These are phyloP conservation scores for Effrenium voratum DNA, from an alignment of 73 alveolate species.

Conservation along the genomic window DNA sequence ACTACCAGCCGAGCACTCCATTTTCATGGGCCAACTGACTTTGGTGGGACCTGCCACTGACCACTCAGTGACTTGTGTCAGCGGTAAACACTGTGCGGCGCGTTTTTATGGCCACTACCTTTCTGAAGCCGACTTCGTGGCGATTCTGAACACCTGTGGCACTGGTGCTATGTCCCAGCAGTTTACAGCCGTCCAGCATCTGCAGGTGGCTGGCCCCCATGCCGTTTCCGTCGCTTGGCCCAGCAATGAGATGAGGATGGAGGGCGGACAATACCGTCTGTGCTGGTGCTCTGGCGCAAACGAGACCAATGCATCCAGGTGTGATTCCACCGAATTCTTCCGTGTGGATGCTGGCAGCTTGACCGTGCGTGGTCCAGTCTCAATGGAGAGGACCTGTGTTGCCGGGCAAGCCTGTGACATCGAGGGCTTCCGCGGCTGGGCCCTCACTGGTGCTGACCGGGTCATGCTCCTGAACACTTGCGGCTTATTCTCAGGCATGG, in stretches of 20 bases:
- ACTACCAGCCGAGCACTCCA: neutral
- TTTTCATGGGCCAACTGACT: neutral
- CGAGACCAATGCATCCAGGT: neutral
- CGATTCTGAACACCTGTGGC: slow-evolving; percentile 2
- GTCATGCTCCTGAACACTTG: neutral
- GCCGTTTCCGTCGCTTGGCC: slow-evolving; percentile 3
- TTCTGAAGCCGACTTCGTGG: slow-evolving; percentile 2
- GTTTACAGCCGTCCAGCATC: neutral
- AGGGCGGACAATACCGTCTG: slow-evolving; percentile 4
- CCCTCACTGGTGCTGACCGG: neutral
- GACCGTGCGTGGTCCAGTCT: neutral
- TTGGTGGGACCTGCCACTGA: neutral
- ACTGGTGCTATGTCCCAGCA: neutral
- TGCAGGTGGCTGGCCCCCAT: neutral
- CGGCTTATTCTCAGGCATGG: neutral
- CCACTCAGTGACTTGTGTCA: neutral
- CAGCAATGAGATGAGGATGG: neutral
- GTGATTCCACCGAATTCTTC: neutral
- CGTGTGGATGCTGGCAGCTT: neutral
- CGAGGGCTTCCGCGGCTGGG: neutral
- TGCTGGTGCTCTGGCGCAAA: neutral
- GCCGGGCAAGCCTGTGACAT: neutral
- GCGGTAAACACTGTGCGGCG: neutral
- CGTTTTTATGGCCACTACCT: neutral
- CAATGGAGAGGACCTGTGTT: neutral